These are phyloP conservation scores for Paracoccidioides brasiliensis DNA, from an alignment of 2,329 filamentous ascomycete genomes.

Conservation along the genomic window DNA sequence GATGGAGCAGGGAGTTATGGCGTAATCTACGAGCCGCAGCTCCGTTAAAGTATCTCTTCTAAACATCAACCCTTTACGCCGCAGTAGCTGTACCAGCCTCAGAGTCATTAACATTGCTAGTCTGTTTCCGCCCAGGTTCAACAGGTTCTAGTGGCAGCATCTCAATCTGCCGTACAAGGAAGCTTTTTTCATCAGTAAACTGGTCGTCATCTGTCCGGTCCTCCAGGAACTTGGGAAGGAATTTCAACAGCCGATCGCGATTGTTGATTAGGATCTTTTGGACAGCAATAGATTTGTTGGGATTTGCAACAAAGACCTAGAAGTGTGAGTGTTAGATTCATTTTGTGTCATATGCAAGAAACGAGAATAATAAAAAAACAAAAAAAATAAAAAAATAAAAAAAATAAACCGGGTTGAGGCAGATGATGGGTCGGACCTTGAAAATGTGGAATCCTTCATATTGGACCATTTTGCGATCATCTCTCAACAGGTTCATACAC, in stretches of 20 bases:
- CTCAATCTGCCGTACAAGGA: slow-evolving; percentile 86
- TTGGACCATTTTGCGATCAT: slow-evolving; percentile 97
- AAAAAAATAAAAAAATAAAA: background rate
- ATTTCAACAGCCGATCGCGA: slow-evolving; percentile 75
- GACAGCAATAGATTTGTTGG: slow-evolving; percentile 92
- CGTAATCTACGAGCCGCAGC: background rate
- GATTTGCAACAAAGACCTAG: slow-evolving; percentile 91
- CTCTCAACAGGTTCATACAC: slow-evolving; percentile 91
- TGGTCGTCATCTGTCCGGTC: slow-evolving; percentile 96
- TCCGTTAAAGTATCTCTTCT: background rate
- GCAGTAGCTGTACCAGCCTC: background rate
- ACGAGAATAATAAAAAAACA: too few species aligned
- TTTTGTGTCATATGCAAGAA: too few species aligned
- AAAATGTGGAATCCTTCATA: slow-evolving; percentile 99
- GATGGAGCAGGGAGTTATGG: too few species aligned
- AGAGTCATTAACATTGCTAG: background rate
- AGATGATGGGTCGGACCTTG: slow-evolving; percentile 44
- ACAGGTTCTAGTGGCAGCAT: slow-evolving; percentile 31
- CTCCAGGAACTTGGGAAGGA: slow-evolving; percentile 82
- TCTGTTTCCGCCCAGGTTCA: slow-evolving; percentile 18
- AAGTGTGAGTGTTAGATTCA: background rate
- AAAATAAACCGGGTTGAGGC: background rate
- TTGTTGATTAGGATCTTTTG: slow-evolving; percentile 96
- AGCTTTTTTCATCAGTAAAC: slow-evolving; percentile 95
- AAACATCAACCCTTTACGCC: background rate